phyloP scores from a whole-genome alignment of 768 basidiomycete species.

The Pholiota conissans region DNA sequence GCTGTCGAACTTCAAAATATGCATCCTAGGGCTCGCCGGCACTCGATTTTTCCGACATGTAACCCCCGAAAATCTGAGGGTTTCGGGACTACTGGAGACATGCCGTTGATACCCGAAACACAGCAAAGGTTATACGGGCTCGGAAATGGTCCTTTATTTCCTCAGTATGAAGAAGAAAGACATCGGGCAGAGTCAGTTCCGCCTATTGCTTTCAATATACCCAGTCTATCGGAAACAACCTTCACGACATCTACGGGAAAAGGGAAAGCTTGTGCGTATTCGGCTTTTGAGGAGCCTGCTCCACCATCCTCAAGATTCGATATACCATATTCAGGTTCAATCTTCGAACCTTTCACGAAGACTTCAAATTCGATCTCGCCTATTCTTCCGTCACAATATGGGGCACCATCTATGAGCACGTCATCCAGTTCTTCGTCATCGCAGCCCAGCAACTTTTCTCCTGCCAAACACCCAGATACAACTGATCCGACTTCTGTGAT shows the following conservation, averaged over 20 bases:
- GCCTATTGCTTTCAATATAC: slow-evolving; percentile 8
- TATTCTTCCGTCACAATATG: background rate
- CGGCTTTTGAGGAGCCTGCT: background rate
- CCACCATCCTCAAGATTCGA: background rate
- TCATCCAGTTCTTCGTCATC: slow-evolving; percentile 7
- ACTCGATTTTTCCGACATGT: slow-evolving; percentile 9
- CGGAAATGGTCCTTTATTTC: slow-evolving; percentile 21
- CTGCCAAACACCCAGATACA: background rate
- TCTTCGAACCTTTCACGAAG: slow-evolving; percentile 3
- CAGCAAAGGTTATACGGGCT: slow-evolving; percentile 8
- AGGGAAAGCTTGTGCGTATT: slow-evolving; percentile 1
- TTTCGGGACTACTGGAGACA: slow-evolving; percentile 6
- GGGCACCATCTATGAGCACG: background rate
- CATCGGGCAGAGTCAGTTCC: slow-evolving; percentile 18
- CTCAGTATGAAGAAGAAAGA: slow-evolving; percentile 6
- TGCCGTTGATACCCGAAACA: background rate
- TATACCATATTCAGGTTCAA: slow-evolving; percentile 1
- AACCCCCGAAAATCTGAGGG: slow-evolving; percentile 9
- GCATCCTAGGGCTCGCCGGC: slow-evolving; percentile 8
- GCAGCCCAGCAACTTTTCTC: slow-evolving; percentile 4
- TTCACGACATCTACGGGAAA: background rate
- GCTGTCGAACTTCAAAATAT: slow-evolving; percentile 1
- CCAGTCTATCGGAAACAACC: background rate
- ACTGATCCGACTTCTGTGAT: slow-evolving; percentile 13
- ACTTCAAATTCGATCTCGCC: background rate